These are phyloP conservation scores for Oidiodendron maius DNA, from an alignment of 495 filamentous ascomycete species.

Conservation along the genomic window DNA sequence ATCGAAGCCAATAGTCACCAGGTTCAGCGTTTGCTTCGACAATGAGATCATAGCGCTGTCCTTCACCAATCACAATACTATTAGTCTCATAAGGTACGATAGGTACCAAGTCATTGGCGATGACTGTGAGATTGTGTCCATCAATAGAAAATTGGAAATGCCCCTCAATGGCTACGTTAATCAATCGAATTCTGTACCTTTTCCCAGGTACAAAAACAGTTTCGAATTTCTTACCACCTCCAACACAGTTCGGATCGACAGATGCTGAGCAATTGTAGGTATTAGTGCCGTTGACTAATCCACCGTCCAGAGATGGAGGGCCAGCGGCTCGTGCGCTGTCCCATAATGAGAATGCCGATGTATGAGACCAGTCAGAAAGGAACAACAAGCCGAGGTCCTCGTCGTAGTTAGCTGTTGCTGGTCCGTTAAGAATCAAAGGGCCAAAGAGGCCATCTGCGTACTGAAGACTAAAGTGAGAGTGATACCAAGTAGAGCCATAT, in stretches of 20 bases:
- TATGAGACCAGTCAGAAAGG: slow-evolving; percentile 4
- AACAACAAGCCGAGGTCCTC: slow-evolving; percentile 11
- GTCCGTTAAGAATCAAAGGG: slow-evolving; percentile 34
- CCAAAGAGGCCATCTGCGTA: slow-evolving; percentile 44
- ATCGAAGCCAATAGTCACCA: slow-evolving; percentile 50
- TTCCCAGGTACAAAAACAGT: slow-evolving; percentile 18
- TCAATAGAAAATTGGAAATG: slow-evolving; percentile 42
- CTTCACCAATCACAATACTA: slow-evolving; percentile 52
- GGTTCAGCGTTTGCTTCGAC: slow-evolving; percentile 47
- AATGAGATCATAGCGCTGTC: slow-evolving; percentile 64
- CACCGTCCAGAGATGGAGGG: neutral
- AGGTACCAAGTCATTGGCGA: slow-evolving; percentile 41
- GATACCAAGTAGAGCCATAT: slow-evolving; percentile 61
- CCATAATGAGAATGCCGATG: neutral
- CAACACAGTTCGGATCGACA: too few species aligned
- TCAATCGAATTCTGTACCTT: slow-evolving; percentile 41
- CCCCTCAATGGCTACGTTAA: slow-evolving; percentile 47
- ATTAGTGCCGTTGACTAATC: neutral
- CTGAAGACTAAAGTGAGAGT: slow-evolving; percentile 54
- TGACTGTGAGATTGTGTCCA: slow-evolving; percentile 40
- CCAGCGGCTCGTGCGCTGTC: neutral
- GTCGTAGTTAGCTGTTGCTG: slow-evolving; percentile 28
- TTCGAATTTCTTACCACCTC: neutral
- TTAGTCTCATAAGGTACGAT: slow-evolving; percentile 37
- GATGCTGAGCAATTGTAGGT: too few species aligned